Conservation (phyloP, 164 flowering plant genomes). For the Santalum album region DNA sequence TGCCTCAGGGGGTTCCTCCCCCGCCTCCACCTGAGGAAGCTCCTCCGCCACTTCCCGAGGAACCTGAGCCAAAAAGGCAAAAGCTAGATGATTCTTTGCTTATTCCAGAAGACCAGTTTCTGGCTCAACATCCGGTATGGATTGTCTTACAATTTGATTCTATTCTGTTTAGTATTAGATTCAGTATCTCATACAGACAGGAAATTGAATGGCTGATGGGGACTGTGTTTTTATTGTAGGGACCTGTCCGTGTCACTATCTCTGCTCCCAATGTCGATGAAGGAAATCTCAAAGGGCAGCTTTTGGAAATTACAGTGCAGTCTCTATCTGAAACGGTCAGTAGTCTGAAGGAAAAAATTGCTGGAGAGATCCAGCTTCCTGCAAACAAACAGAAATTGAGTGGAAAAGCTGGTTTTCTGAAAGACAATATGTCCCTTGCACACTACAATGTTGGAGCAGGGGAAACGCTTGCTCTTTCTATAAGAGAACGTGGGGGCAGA, state of each 20-base stretch:
- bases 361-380: conserved; percentile 95
- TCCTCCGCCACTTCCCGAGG: conserved; percentile 96
- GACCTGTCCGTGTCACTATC: conserved; percentile 62
- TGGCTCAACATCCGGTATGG: conserved; percentile 82
- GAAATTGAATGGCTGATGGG: not conserved
- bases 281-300: conserved; percentile 88
- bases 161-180: not conserved
- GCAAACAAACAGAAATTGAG: conserved; percentile 97
- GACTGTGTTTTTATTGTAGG: conserved; percentile 32
- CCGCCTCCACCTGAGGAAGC: conserved; percentile 97
- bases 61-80: conserved; percentile 96
- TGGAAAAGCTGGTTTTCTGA: conserved; percentile 93
- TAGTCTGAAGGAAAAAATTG: conserved; percentile 94
- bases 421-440: conserved; percentile 93
- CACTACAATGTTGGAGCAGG: conserved; percentile 77
- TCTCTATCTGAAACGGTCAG: conserved; percentile 83
- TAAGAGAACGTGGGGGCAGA: conserved; percentile 99
- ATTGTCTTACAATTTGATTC: conserved; percentile 6
- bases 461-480: conserved; percentile 72
- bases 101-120: conserved; percentile 86
- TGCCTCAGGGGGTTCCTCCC: conserved; percentile 86
- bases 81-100: conserved; percentile 79
- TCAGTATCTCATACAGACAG: not conserved
- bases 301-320: conserved; percentile 73
- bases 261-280: conserved; percentile 91